These are phyloP conservation scores for Apodospora peruviana DNA, from an alignment of 495 filamentous ascomycete species.

Conservation along the genomic window DNA sequence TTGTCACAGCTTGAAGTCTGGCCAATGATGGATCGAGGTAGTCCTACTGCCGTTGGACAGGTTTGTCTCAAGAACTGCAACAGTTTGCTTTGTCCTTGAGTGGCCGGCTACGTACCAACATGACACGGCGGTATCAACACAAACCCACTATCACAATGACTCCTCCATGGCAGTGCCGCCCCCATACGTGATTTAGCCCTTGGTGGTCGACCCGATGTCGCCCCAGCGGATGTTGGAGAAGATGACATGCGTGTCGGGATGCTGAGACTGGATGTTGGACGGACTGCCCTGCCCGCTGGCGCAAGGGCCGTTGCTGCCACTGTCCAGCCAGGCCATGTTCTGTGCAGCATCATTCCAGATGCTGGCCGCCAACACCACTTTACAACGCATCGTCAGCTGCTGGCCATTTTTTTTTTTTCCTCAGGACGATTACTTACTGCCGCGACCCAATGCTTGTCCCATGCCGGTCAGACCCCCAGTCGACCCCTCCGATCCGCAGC, in stretches of 20 bases:
- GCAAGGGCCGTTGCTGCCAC: conserved; percentile 53
- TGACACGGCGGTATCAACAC: no score
- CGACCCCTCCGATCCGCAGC: conserved; percentile 5
- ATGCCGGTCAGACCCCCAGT: conserved; percentile 33
- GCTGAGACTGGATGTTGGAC: conserved; percentile 37
- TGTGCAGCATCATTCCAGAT: conserved; percentile 56
- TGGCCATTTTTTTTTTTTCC: background rate
- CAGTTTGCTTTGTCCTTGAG: no score
- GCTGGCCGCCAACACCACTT: conserved; percentile 55
- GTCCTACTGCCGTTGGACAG: no score
- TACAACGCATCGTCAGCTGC: background rate
- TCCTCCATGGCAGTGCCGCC: no score
- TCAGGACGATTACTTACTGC: no score
- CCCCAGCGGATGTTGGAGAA: conserved; percentile 64
- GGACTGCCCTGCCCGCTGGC: conserved; percentile 47
- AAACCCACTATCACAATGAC: no score
- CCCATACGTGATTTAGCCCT: no score
- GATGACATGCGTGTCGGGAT: conserved; percentile 47
- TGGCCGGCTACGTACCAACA: no score
- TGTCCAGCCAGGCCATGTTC: conserved; percentile 63
- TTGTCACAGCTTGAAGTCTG: no score
- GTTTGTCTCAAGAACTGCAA: no score
- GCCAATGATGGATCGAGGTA: no score
- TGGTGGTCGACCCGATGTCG: conserved; percentile 50
- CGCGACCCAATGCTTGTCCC: conserved; percentile 50